Evolutionary conservation across 305 asterid genomes (phyloP).

Genomic region (Caryopteris hybrid): DNA sequence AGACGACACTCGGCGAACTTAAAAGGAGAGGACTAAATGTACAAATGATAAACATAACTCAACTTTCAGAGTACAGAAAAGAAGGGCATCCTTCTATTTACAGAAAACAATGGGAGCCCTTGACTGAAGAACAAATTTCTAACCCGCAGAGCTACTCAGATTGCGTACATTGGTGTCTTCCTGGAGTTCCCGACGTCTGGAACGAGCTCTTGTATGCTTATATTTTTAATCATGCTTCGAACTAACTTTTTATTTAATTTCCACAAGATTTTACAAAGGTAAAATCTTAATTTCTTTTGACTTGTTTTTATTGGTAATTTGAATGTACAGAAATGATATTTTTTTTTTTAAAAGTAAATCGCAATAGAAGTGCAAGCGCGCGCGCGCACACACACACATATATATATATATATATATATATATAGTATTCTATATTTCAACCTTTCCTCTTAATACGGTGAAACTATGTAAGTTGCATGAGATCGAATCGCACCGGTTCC

Average conservation of each 20-base stretch:
- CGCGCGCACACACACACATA: no score
- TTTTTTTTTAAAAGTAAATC: no score
- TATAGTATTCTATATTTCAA: no score
- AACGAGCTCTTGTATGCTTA: conserved; percentile 65
- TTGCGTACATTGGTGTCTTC: conserved; percentile 82
- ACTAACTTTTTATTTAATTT: background rate
- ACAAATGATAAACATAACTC: conserved; percentile 64
- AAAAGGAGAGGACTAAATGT: conserved; percentile 51
- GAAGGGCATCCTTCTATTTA: conserved; percentile 76
- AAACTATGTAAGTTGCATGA: no score
- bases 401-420: no score
- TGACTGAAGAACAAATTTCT: conserved; percentile 39
- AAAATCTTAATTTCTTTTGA: conserved; percentile 12
- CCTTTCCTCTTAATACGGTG: no score
- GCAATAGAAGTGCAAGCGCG: no score
- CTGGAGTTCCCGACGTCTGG: conserved; percentile 86
- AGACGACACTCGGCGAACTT: conserved; percentile 39
- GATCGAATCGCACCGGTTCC: no score
- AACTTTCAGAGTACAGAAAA: conserved; percentile 64
- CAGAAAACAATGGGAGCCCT: conserved; percentile 64
- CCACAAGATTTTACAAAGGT: conserved; percentile 33
- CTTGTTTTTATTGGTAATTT: background rate
- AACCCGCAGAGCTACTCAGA: conserved; percentile 57
- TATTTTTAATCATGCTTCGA: conserved; percentile 28
- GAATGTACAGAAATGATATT: background rate